phyloP scores from a whole-genome alignment of 495 filamentous ascomycete species.

The Aspergillus funiculosus region DNA sequence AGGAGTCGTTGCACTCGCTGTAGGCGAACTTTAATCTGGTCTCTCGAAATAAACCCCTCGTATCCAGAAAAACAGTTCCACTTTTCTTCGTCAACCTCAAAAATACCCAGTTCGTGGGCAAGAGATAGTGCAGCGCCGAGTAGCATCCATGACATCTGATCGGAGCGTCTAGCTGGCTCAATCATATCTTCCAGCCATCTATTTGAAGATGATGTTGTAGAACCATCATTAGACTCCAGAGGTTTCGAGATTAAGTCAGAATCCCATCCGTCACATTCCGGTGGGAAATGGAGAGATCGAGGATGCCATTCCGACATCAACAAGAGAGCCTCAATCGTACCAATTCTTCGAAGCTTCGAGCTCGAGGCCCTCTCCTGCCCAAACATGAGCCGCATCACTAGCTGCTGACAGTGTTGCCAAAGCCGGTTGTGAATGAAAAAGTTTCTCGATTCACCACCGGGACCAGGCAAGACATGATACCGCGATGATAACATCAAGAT shows the following conservation, averaged over 20 bases:
- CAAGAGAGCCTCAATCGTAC: slow-evolving; percentile 48
- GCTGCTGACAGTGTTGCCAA: slow-evolving; percentile 49
- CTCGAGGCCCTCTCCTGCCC: slow-evolving; percentile 46
- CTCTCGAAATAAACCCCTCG: slow-evolving; percentile 29
- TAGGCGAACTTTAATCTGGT: slow-evolving; percentile 37
- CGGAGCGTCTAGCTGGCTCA: slow-evolving; percentile 47
- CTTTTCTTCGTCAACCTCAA: slow-evolving; percentile 37
- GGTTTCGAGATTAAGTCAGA: slow-evolving; percentile 31
- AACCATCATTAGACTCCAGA: slow-evolving; percentile 19
- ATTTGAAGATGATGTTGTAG: slow-evolving; percentile 26
- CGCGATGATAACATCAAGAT: slow-evolving; percentile 52
- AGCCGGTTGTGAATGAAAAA: slow-evolving; percentile 52
- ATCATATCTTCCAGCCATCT: slow-evolving; percentile 45
- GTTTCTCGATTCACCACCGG: slow-evolving; percentile 46
- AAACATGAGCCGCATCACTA: slow-evolving; percentile 47
- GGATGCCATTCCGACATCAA: slow-evolving; percentile 55
- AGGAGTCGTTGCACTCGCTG: slow-evolving; percentile 44
- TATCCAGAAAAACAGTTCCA: slow-evolving; percentile 13
- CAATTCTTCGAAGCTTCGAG: slow-evolving; percentile 42
- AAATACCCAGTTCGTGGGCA: slow-evolving; percentile 47
- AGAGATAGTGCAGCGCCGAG: slow-evolving; percentile 48
- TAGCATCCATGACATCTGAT: slow-evolving; percentile 55
- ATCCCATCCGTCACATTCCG: slow-evolving; percentile 47
- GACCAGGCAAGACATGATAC: slow-evolving; percentile 47
- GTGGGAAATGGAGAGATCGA: slow-evolving; percentile 48